A percentile compares a stretch with the other conserved stretches of the same genome.
Conservation (phyloP, 208 protist genomes). For the Blechomonas ayalai region DNA sequence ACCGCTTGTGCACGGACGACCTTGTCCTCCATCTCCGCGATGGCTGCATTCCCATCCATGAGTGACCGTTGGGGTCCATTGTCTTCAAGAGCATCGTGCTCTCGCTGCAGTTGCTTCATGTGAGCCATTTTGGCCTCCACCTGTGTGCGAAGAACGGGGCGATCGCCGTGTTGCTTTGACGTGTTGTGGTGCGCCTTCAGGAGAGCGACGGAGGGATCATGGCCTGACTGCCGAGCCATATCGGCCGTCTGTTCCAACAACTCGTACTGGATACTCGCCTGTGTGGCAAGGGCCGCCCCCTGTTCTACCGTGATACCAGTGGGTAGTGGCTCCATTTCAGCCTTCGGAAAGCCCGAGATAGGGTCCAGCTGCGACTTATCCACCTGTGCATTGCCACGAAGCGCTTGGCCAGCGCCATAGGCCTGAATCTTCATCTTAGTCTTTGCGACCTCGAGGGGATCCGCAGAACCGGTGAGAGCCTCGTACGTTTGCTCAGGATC, state of each 20-base stretch:
- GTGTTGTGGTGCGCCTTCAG: conserved; percentile 52
- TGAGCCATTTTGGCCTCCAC: conserved; percentile 65
- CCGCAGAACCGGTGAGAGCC: conserved; percentile 70
- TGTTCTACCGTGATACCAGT: conserved; percentile 84
- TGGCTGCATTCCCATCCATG: conserved; percentile 6
- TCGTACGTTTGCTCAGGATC: conserved; percentile 85
- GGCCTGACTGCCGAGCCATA: conserved; percentile 43
- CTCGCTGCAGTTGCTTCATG: conserved; percentile 40
- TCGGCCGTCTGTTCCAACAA: conserved; percentile 68
- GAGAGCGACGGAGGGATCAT: conserved; percentile 42
- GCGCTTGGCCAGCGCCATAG: conserved; percentile 65
- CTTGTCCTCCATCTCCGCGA: conserved; percentile 12
- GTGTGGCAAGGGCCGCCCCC: conserved; percentile 56
- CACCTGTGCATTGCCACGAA: too few species aligned
- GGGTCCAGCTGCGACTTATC: conserved; percentile 47
- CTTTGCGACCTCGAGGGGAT: conserved; percentile 75
- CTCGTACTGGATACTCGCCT: conserved; percentile 73
- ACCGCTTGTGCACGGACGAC: background rate
- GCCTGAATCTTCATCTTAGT: conserved; percentile 84
- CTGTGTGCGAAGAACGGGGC: conserved; percentile 48
- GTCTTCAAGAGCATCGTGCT: background rate
- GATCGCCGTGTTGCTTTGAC: conserved; percentile 55
- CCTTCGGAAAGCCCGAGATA: conserved; percentile 67
- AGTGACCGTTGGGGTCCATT: background rate
- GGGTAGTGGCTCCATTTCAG: conserved; percentile 65